A percentile compares a stretch with the other conserved stretches of the same genome.
Conservation (phyloP, 1,284 basidiomycete species). For the Caloboletus inedulis region DNA sequence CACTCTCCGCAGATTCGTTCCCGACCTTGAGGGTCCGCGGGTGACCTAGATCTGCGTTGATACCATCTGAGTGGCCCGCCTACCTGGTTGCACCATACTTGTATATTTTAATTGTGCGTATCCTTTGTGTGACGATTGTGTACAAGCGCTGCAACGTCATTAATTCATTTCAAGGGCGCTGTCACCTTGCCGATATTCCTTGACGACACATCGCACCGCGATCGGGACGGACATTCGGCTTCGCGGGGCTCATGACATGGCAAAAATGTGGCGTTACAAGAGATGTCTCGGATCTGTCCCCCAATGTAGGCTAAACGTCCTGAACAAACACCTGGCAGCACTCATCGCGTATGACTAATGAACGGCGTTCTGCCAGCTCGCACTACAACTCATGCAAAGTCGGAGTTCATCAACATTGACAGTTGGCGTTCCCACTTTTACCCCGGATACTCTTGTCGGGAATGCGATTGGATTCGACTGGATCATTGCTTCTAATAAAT, state of each 20-base stretch:
- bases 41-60: too few relatives aligned
- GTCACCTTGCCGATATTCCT: background rate
- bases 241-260: background rate
- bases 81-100: too few relatives aligned
- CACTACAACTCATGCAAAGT: background rate
- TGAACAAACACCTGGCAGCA: too few relatives aligned
- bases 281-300: too few relatives aligned
- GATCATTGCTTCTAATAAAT: background rate
- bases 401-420: background rate
- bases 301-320: too few relatives aligned
- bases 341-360: too few relatives aligned
- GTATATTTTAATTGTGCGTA: too few relatives aligned
- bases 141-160: too few relatives aligned
- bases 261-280: background rate
- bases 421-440: background rate
- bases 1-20: slow-evolving; percentile 22
- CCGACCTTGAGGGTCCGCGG: slow-evolving; percentile 17
- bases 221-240: background rate
- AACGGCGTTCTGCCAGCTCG: background rate
- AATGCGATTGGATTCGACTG: background rate
- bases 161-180: too few relatives aligned
- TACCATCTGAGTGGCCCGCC: too few relatives aligned
- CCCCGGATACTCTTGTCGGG: background rate
- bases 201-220: background rate
- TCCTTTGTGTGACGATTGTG: too few relatives aligned